Base-by-base conservation (phyloP, 257 asterid species). In the Lithospermum erythrorhizon region DNA sequence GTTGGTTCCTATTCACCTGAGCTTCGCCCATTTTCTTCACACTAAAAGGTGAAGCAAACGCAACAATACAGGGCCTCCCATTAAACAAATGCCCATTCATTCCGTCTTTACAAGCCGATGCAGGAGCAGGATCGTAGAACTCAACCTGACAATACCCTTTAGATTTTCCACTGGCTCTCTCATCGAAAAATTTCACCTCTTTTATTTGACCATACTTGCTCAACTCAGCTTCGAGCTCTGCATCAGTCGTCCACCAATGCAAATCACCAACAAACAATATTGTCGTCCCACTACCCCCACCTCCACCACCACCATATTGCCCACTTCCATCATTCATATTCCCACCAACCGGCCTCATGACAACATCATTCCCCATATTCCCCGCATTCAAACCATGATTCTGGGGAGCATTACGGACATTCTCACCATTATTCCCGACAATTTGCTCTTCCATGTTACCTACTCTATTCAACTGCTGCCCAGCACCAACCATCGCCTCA, bases 261-360 rank as follows among this genome's bases (percentile, higher is more conserved):
- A 61, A 61, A 61, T 61, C 56, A 10, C 65, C 65, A 21, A 61
- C 65, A 41, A 61, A 61, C 4, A 61, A 23, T 1, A 47, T 20
- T 21, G 65, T 45, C 19, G 65, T 45, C 21, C 49, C 59, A 24
- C 6, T 63, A 65, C 85, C 90, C 81, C 72, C 85, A 24, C 70
- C 78, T 19, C 61, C 69, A 55, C 61, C 70, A 45, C 67, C 68
- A 21, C 75, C 82, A 62, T 68, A 71, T 20, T 59, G 37, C 61
- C 77, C 81, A 63, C 73, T 70, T 63, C 62, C 32, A 45, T 32
- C 52, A 30, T 56, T 56, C 35, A 56, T 10, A 23, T 56, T 56
- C 9, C 60, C 32, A 16, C 55, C 65, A 37, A 24, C 56, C 49
- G 21, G 65, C 45, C 65, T 61, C 55, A 41, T 22, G 9, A 45